These are phyloP conservation scores for Stevia rebaudiana DNA, from an alignment of 140 eudicot species.

Conservation along the genomic window DNA sequence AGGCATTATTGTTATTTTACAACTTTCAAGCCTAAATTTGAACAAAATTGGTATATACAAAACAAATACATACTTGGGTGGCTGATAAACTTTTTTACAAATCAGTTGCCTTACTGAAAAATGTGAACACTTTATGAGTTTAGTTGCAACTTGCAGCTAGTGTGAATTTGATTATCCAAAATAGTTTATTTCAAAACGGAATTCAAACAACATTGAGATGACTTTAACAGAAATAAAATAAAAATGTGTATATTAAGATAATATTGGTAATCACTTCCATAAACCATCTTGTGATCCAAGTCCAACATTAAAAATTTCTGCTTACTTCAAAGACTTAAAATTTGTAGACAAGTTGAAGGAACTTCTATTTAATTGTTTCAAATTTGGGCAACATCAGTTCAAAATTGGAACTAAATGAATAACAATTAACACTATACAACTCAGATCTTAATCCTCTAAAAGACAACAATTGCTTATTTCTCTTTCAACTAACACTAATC, in stretches of 20 bases:
- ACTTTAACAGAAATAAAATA: not conserved
- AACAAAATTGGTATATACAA: no score
- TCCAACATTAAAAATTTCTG: not conserved
- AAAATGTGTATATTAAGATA: not conserved
- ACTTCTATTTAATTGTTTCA: not conserved
- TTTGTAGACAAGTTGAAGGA: not conserved
- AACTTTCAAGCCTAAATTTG: not conserved
- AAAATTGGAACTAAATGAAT: not conserved
- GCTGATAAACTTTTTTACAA: not conserved
- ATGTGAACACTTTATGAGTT: not conserved
- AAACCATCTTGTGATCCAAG: not conserved
- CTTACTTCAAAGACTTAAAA: not conserved
- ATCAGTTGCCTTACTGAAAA: not conserved
- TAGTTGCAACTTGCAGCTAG: not conserved
- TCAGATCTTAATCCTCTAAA: conserved; percentile 9
- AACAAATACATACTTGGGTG: not conserved
- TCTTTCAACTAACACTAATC: not conserved
- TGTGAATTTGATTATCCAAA: not conserved
- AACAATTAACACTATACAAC: not conserved
- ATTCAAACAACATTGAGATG: not conserved
- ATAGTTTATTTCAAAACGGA: not conserved
- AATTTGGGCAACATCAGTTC: not conserved
- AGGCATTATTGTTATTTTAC: not conserved
- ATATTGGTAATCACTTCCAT: not conserved
- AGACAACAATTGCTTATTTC: not conserved